Evolutionary conservation across 306 rosid genomes (phyloP), one percentile per base, ranked within the genome.

Genomic region (Glycine tomentella): DNA sequence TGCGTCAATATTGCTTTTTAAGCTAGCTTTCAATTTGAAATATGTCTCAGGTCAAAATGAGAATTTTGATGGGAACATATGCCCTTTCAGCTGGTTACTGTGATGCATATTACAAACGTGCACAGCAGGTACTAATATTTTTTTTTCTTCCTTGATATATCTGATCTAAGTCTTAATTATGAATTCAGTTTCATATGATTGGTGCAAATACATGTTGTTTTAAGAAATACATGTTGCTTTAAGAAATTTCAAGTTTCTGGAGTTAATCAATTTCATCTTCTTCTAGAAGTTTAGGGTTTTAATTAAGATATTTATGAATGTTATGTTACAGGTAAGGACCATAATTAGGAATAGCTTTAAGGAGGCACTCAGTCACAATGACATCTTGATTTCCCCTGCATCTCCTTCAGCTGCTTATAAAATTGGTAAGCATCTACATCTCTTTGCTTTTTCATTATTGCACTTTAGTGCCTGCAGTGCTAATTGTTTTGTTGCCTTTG

Each of bases 31-130:
- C 40, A 58, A 68, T 69, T 42, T 62, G 51, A 20, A 55, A 46
- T 25, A 25, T 67, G 58, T 81, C 75, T 89, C 88, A 95, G 99
- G 98, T 95, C 83, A 95, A 95, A 89, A 91, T 88, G 98, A 95
- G 99, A 88, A 93, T 95, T 84, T 87, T 95, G 83, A 91, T 86
- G 81, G 99, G 99, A 73, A 91, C 98, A 33, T 95, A 95, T 86
- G 98, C 96, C 46, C 99, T 95, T 84, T 95, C 99, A 49, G 97
- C 99, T 68, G 99, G 98, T 85, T 95, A 95, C 84, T 95, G 93
- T 88, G 99, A 95, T 86, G 98, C 98, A 79, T 95, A 90, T 86
- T 93, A 95, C 92, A 95, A 95, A 86, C 96, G 96, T 3, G 99
- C 99, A 74, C 99, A 95, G 80, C 99, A 95, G 99, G 99, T 95